These are phyloP conservation scores for Sporisorium iseilematis-ciliati DNA, from an alignment of 1,284 basidiomycete genomes.

Conservation along the genomic window DNA sequence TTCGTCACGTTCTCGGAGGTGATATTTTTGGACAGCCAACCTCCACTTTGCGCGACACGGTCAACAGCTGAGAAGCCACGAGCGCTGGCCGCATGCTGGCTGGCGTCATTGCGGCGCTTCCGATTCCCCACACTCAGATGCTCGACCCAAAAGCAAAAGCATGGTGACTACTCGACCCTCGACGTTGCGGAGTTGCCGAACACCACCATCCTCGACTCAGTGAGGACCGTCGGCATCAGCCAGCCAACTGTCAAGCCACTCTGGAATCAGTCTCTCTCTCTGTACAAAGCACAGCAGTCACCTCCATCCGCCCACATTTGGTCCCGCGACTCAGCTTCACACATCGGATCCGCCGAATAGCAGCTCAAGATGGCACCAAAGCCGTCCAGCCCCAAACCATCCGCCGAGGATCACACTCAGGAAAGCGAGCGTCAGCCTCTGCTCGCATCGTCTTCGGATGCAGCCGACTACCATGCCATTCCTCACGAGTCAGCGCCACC, in stretches of 20 bases:
- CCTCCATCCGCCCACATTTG: neutral
- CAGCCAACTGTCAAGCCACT: neutral
- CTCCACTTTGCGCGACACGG: constrained; percentile 16
- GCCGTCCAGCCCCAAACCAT: constrained; percentile 6
- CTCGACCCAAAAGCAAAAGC: neutral
- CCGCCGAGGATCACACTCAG: constrained; percentile 13
- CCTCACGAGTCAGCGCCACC: constrained; percentile 12
- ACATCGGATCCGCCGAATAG: constrained; percentile 4
- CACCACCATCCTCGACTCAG: constrained; percentile 13
- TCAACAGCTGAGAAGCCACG: neutral
- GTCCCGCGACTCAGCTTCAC: neutral
- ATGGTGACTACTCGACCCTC: neutral
- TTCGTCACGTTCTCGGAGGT: neutral
- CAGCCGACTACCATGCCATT: constrained; percentile 29
- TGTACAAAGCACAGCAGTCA: neutral
- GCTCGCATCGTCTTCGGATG: constrained; percentile 12
- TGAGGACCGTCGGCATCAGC: neutral
- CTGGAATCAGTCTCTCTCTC: neutral
- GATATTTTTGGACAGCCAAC: constrained; percentile 1
- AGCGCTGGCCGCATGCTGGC: constrained; percentile 4
- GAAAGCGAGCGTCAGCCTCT: constrained; percentile 43
- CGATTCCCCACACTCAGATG: constrained; percentile 9
- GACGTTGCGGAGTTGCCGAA: neutral
- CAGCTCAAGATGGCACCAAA: constrained; percentile 27
- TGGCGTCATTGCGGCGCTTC: constrained; percentile 10